Conservation (phyloP, 768 basidiomycete species). For the Boletus reticulatus region DNA sequence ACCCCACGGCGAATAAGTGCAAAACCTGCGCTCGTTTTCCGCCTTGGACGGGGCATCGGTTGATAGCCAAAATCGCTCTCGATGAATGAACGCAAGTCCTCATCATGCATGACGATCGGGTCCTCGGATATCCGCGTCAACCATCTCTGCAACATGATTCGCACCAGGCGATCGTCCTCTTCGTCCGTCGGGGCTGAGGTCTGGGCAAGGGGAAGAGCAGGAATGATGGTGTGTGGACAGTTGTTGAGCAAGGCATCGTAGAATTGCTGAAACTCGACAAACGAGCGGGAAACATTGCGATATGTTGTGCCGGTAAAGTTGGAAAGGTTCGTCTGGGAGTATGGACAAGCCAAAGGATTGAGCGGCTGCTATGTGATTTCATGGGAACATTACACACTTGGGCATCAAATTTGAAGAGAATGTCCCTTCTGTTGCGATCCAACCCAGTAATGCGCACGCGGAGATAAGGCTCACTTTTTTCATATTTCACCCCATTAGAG, state of each 20-base stretch:
- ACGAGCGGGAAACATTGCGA: constrained; percentile 92
- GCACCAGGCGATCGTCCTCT: constrained; percentile 95
- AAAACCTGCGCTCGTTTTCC: constrained; percentile 73
- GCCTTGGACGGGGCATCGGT: constrained; percentile 71
- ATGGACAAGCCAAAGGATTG: neutral
- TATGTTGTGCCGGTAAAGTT: constrained; percentile 89
- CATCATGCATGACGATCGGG: constrained; percentile 81
- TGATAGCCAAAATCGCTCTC: constrained; percentile 98
- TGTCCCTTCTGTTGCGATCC: constrained; percentile 93
- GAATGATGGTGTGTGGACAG: constrained; percentile 95
- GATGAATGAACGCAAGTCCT: constrained; percentile 91
- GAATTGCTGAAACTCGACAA: constrained; percentile 92
- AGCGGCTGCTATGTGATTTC: neutral
- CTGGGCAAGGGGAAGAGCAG: constrained; percentile 93
- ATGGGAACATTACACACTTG: constrained; percentile 52
- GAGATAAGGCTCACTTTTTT: constrained; percentile 81
- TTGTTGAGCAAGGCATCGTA: constrained; percentile 86
- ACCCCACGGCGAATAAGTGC: constrained; percentile 75
- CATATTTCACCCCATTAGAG: constrained; percentile 68
- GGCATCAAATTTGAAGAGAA: constrained; percentile 91
- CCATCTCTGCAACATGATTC: constrained; percentile 95
- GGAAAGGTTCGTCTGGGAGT: constrained; percentile 80
- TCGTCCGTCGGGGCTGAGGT: constrained; percentile 97
- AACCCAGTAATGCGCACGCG: constrained; percentile 86
- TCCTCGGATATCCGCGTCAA: constrained; percentile 91